A percentile compares a stretch with the other conserved stretches of the same genome.
Conservation (phyloP, 257 asterid genomes). For the Perilla frutescens region DNA sequence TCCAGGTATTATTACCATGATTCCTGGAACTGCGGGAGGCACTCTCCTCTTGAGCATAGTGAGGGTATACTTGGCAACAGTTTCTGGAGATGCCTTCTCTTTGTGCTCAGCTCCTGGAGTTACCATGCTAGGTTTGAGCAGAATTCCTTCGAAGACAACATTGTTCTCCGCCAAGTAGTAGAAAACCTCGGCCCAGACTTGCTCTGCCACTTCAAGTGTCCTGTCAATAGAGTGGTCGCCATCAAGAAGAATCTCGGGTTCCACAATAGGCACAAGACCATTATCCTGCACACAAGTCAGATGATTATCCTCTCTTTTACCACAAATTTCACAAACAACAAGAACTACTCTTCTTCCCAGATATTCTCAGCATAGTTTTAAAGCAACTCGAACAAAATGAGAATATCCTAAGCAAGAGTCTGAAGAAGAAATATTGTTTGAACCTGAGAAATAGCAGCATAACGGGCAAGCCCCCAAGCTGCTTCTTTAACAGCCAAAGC, state of each 20-base stretch:
- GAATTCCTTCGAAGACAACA: conserved; percentile 80
- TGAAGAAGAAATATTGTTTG: background rate
- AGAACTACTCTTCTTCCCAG: too few relatives aligned
- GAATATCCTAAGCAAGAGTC: background rate
- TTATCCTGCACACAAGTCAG: conserved; percentile 53
- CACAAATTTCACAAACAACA: too few relatives aligned
- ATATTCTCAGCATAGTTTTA: too few relatives aligned
- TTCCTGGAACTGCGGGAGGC: conserved; percentile 94
- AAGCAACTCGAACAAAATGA: background rate
- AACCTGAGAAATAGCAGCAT: conserved; percentile 96
- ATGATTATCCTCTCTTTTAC: too few relatives aligned
- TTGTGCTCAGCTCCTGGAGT: conserved; percentile 98
- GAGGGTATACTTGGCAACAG: conserved; percentile 81
- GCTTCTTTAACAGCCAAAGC: conserved; percentile 96
- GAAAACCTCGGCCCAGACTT: conserved; percentile 96
- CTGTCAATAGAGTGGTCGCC: conserved; percentile 91
- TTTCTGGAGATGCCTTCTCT: conserved; percentile 80
- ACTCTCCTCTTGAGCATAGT: conserved; percentile 85
- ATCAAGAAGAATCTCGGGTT: conserved; percentile 94
- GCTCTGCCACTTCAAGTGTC: conserved; percentile 92
- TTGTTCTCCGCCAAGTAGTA: conserved; percentile 89
- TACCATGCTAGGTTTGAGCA: conserved; percentile 96
- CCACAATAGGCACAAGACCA: conserved; percentile 97
- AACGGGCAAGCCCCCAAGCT: conserved; percentile 98
- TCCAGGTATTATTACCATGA: conserved; percentile 60